Evolutionary conservation across 2,329 filamentous ascomycete species (phyloP).

Genomic region (Ophiostoma perfectum): DNA sequence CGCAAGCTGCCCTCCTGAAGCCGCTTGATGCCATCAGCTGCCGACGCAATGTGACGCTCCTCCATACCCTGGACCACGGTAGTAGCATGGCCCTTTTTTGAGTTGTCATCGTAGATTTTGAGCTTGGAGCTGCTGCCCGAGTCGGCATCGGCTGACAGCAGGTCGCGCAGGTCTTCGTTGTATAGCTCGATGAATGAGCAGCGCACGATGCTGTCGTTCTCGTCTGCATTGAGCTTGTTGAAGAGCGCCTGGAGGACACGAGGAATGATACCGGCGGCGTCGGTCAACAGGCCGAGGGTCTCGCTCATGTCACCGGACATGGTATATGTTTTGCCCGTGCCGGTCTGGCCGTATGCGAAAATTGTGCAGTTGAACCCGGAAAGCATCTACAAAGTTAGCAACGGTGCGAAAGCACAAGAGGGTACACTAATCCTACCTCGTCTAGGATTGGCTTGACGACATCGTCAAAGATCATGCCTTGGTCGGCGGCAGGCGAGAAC

Average conservation of each 20-base stretch:
- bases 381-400: conserved; percentile 60
- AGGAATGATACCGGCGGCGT: conserved; percentile 91
- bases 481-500: conserved; percentile 90
- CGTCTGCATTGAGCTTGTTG: conserved; percentile 70
- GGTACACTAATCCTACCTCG: conserved; percentile 53
- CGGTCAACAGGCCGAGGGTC: conserved; percentile 75
- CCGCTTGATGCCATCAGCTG: conserved; percentile 78
- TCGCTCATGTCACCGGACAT: conserved; percentile 98
- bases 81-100: conserved; percentile 73
- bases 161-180: conserved; percentile 91
- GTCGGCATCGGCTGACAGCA: conserved; percentile 75
- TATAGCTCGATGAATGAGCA: conserved; percentile 99
- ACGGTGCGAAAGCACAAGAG: neutral
- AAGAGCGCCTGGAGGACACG: conserved; percentile 85
- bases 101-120: conserved; percentile 91
- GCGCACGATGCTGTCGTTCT: conserved; percentile 82
- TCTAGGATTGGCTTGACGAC: conserved; percentile 89
- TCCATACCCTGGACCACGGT: conserved; percentile 98
- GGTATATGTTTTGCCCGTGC: conserved; percentile 97
- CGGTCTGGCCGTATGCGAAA: conserved; percentile 96
- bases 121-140: conserved; percentile 51
- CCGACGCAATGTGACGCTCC: conserved; percentile 83
- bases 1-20: conserved; percentile 86
- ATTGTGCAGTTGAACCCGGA: conserved; percentile 96
- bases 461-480: conserved; percentile 90